phyloP scores from a whole-genome alignment of 2,329 filamentous ascomycete genomes.

The Fusarium penzigii region DNA sequence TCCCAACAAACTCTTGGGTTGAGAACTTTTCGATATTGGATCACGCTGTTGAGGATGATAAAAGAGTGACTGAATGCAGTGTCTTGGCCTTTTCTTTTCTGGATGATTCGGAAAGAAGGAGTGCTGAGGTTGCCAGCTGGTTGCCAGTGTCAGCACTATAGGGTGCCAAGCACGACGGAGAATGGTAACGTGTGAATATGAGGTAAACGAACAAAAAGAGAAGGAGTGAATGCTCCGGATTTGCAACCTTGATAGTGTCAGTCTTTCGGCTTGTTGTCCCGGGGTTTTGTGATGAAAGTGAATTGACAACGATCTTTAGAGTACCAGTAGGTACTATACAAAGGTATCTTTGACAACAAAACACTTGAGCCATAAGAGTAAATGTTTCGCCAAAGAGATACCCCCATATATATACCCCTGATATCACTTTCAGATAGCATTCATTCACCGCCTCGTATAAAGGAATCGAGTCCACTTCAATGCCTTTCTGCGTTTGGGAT shows the following conservation, averaged over 20 bases:
- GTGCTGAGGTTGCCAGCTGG: neutral
- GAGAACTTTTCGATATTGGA: neutral
- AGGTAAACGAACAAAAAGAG: too few relatives aligned
- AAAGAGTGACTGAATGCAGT: neutral
- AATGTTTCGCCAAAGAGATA: too few relatives aligned
- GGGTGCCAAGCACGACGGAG: neutral
- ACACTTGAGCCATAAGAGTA: too few relatives aligned
- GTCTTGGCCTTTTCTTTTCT: neutral
- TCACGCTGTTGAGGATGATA: neutral
- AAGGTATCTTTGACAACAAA: too few relatives aligned
- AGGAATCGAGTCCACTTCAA: neutral
- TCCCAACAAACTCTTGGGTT: neutral
- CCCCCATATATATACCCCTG: neutral
- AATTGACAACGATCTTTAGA: too few relatives aligned
- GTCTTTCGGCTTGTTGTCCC: neutral
- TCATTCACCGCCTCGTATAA: neutral
- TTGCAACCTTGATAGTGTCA: neutral
- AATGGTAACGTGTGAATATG: too few relatives aligned
- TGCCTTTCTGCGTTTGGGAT: neutral
- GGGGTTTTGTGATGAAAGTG: neutral
- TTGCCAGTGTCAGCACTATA: neutral
- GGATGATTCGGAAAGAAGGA: neutral
- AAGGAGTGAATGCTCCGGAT: neutral
- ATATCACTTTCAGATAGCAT: neutral
- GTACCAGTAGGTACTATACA: too few relatives aligned